Evolutionary conservation across 768 basidiomycete species (phyloP).

Genomic region (Leccinellum albellum): DNA sequence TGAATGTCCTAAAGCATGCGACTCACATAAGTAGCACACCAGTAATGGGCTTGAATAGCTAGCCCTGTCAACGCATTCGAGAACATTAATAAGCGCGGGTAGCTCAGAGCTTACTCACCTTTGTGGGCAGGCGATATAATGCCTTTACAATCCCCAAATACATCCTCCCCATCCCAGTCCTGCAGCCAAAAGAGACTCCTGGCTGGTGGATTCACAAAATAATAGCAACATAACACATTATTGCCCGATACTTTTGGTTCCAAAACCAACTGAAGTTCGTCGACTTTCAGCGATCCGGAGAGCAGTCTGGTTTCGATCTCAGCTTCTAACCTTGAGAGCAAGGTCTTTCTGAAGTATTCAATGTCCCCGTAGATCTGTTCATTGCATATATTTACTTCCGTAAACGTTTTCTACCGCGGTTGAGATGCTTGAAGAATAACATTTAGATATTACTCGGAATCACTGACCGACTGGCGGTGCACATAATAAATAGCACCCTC

Average conservation of each 20-base stretch:
- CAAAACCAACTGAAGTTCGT: constrained; percentile 42
- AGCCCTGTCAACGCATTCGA: constrained; percentile 21
- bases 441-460: neutral
- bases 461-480: constrained; percentile 41
- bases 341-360: constrained; percentile 26
- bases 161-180: constrained; percentile 31
- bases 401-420: constrained; percentile 42
- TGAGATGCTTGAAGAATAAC: constrained; percentile 1
- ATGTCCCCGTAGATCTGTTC: constrained; percentile 30
- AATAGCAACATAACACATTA: constrained; percentile 40
- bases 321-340: constrained; percentile 17
- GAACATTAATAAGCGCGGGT: neutral
- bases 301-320: constrained; percentile 15
- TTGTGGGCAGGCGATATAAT: constrained; percentile 19
- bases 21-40: constrained; percentile 24
- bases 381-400: constrained; percentile 52
- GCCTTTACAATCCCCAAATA: constrained; percentile 29
- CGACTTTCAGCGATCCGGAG: constrained; percentile 22
- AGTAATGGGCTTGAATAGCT: constrained; percentile 35
- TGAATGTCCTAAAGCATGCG: neutral
- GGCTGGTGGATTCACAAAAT: constrained; percentile 46
- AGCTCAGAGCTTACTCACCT: constrained; percentile 8
- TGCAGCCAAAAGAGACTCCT: constrained; percentile 55
- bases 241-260: constrained; percentile 32
- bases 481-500: constrained; percentile 66